Evolutionary conservation across 2,329 filamentous ascomycete species (phyloP).

Genomic region (Plectosphaerella plurivora): DNA sequence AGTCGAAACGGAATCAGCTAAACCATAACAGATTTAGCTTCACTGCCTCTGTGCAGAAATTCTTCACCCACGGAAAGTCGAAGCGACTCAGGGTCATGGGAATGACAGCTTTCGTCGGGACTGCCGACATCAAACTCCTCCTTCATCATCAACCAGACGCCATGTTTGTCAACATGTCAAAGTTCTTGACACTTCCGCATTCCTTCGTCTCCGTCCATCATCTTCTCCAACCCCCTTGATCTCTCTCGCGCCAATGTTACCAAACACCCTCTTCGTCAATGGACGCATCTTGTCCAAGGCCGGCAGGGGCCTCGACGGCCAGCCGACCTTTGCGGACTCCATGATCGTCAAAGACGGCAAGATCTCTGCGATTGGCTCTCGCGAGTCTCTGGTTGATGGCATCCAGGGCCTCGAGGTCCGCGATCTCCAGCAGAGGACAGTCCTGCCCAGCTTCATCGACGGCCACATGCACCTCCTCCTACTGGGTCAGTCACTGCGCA

Average conservation of each 20-base stretch:
- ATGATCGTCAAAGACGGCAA: conserved; percentile 2
- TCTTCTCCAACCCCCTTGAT: not conserved
- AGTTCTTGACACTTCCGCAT: no score
- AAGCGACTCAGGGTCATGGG: no score
- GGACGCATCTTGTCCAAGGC: conserved; percentile 20
- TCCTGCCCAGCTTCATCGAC: conserved; percentile 36
- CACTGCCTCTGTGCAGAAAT: no score
- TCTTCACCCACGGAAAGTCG: no score
- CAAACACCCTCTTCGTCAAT: conserved; percentile 17
- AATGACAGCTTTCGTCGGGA: no score
- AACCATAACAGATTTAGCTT: no score
- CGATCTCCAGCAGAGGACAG: conserved; percentile 1
- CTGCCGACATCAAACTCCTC: no score
- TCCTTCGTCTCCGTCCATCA: not conserved
- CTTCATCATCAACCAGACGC: no score
- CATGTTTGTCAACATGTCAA: no score
- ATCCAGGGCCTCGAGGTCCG: not conserved
- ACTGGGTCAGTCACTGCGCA: conserved; percentile 32
- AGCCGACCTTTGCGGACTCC: conserved; percentile 4
- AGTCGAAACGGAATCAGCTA: not conserved
- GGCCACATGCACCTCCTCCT: conserved; percentile 39
- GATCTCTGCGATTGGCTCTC: conserved; percentile 2
- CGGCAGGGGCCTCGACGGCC: conserved; percentile 16
- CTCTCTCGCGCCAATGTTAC: not conserved
- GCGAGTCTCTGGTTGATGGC: not conserved